Base-by-base conservation (phyloP, 2,329 filamentous ascomycete species). In the Madurella fahalii region DNA sequence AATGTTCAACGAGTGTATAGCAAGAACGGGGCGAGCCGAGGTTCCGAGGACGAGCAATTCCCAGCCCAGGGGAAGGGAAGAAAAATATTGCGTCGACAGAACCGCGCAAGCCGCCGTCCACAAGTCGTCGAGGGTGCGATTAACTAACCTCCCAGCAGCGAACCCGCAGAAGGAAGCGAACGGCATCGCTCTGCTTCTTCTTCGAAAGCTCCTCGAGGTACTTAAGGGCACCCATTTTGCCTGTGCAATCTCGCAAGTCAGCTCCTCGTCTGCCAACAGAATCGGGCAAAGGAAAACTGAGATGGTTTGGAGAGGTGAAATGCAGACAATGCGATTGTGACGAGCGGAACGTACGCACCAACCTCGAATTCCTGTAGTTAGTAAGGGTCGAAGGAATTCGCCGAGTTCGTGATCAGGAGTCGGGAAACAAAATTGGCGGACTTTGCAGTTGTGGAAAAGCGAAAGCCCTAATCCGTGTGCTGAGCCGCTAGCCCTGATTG, bases 151-250 rank as follows among this genome's bases (percentile, higher is more conserved):
- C 94, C 94, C 94, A 99, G 92, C 94, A 99, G 82, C 94, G 92
- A 76, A 96, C 91, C 78, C 91, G 93, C 80, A 96, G 90, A 82
- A 99, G 88, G 86, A 99, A 99, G 83, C 92, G 92, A 83, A 97
- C 90, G 75, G 99, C 89, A 86, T 99, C 94, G 78, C 90, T 96
- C 88, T 99, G 94, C 91, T 99, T 99, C 90, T 96, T 96, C 91
- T 99, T 97, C 80, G 96, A 91, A 83, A 99, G 89, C 86, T 99
- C 94, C 87, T 99, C 95, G 82, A 99, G 90, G 84, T 96, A 99
- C 84, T 99, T 99, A 80, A 96, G 90, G 84, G 93, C 93, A 89
- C 94, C 94, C 94, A 96, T 96, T 85, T 93, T 83, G 58, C 56
- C 61, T 64, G 56, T 64, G 56, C 42, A 48, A 50, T 50, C 9